Conservation (phyloP, 805 yeast species). For the Hanseniaspora lachancei region DNA sequence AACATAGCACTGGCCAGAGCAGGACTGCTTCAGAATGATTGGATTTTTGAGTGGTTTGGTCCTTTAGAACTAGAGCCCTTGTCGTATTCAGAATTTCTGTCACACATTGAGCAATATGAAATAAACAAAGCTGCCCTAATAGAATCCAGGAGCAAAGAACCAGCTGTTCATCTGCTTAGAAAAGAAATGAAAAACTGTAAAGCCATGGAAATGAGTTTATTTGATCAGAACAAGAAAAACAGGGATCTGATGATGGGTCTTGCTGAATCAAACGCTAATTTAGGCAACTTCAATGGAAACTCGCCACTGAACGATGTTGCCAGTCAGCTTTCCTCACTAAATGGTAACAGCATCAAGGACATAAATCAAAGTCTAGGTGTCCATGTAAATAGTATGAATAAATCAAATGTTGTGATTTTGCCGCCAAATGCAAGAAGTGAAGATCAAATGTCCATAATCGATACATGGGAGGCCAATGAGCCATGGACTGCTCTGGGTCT, state of each 20-base stretch:
- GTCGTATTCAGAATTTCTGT: slow-evolving; percentile 29
- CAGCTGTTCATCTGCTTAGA: background rate
- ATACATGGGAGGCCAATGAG: slow-evolving; percentile 25
- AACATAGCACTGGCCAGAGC: slow-evolving; percentile 33
- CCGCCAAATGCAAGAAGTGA: slow-evolving; percentile 14
- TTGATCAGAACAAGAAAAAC: slow-evolving; percentile 16
- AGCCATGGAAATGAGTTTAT: slow-evolving; percentile 8
- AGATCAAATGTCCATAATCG: slow-evolving; percentile 22
- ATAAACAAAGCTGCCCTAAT: slow-evolving; percentile 17
- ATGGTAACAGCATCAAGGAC: background rate
- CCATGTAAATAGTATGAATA: background rate
- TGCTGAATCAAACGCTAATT: slow-evolving; percentile 15
- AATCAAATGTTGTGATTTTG: background rate
- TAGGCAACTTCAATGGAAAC: background rate
- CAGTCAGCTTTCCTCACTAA: slow-evolving; percentile 1
- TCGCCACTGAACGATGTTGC: slow-evolving; percentile 10
- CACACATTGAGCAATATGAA: slow-evolving; percentile 24
- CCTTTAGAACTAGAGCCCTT: slow-evolving; percentile 47
- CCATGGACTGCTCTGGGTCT: slow-evolving; percentile 28
- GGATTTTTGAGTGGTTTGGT: slow-evolving; percentile 42
- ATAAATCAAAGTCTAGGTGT: background rate
- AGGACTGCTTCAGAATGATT: slow-evolving; percentile 34
- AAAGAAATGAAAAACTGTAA: slow-evolving; percentile 15
- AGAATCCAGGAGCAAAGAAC: slow-evolving; percentile 16
- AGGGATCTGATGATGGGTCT: slow-evolving; percentile 16